Evolutionary conservation across 352 stramenopile species (phyloP), one percentile per base, ranked within the genome.

Genomic region (Phytophthora boehmeriae): DNA sequence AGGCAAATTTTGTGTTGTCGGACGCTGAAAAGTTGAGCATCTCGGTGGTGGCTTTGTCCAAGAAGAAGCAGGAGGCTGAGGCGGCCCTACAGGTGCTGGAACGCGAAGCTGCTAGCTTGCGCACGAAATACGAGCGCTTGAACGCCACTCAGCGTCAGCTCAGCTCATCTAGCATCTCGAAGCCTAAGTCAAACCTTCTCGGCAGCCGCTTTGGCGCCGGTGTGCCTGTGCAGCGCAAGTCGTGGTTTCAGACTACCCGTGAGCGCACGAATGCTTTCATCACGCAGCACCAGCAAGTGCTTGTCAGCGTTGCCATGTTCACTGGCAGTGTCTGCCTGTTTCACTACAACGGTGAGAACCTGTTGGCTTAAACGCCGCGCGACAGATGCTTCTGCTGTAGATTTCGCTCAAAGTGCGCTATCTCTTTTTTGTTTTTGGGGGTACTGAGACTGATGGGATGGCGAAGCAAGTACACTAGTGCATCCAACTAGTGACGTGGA

Each of bases 261-360:
- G 82, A 91, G 48, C 78, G 84, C 52, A 48, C 85, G 49, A 68
- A 66, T 41, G 71, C 78, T 46, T 80, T 88, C 54, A 67, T 92
- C 62, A 92, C 79, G 9, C 83, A 92, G 76, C 78, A 85, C 66
- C 80, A 88, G 65, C 79, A 90, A 63, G 59, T 92, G 54, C 58
- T 90, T 42, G 71, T 84, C 41, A 93, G 84, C 64, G 71, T 89
- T 47, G 79, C 68, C 38, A 85, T 95, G 71, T 95, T 95, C 54
- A 71, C 86, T 14, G 83, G 78, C 55, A 90, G 84, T 63, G 80
- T 83, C 17, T 73, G 54, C 28, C 63, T 95, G 9, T 93, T 93
- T 76, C 86, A 95, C 72, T 89, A 73, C 63, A 85, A 95, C 58
- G 86, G 83, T 59, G 81, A 95, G 63, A 92, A 93, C 69, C 68